Evolutionary conservation across 805 yeast species (phyloP).

Genomic region (Metschnikowia bowlesiae): DNA sequence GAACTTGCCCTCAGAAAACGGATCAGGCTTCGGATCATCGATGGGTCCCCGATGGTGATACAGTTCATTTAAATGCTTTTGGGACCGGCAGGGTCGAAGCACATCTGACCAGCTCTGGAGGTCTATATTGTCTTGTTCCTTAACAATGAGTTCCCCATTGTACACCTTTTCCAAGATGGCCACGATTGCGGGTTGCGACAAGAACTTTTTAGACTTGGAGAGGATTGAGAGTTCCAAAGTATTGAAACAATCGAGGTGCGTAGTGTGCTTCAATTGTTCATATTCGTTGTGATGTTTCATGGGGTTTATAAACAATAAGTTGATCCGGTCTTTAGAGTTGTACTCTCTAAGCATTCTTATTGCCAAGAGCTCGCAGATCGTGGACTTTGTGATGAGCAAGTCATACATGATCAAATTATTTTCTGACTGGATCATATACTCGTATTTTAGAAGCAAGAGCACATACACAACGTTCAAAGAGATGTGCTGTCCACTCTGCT

Average conservation of each 20-base stretch:
- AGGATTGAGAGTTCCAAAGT: conserved; percentile 50
- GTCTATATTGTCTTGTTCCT: conserved; percentile 27
- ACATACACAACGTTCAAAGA: conserved; percentile 28
- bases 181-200: conserved; percentile 49
- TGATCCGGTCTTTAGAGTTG: conserved; percentile 39
- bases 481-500: conserved; percentile 16
- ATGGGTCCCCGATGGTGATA: background rate
- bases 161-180: conserved; percentile 46
- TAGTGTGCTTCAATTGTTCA: conserved; percentile 16
- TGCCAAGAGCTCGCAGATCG: conserved; percentile 51
- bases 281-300: conserved; percentile 25
- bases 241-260: conserved; percentile 28
- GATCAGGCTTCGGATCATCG: conserved; percentile 3
- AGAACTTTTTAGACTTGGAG: conserved; percentile 48
- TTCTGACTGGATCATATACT: conserved; percentile 37
- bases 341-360: conserved; percentile 46
- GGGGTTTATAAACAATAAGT: conserved; percentile 45
- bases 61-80: background rate
- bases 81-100: background rate
- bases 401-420: conserved; percentile 35
- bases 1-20: conserved; percentile 16
- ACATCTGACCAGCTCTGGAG: conserved; percentile 2
- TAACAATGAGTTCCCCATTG: conserved; percentile 45
- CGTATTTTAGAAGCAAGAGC: conserved; percentile 33
- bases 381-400: conserved; percentile 41